A percentile compares a stretch with the other conserved stretches of the same genome.
Conservation (phyloP, 2,329 filamentous ascomycete species). For the Alternaria incomplexa region DNA sequence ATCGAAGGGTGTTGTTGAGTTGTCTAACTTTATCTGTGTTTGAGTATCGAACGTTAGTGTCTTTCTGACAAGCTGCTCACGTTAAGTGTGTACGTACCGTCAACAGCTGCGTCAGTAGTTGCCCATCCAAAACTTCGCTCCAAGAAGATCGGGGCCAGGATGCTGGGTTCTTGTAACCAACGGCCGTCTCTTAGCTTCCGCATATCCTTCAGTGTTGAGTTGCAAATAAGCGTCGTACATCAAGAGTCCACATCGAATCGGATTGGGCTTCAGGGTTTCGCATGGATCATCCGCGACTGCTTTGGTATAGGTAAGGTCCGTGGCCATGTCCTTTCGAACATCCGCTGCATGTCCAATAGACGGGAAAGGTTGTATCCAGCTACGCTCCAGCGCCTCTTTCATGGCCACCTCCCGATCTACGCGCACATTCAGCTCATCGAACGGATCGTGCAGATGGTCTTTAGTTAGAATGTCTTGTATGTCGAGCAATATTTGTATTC, state of each 20-base stretch:
- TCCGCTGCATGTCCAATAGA: background rate
- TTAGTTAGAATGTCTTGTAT: background rate
- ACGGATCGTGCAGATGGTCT: background rate
- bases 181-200: background rate
- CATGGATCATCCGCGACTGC: background rate
- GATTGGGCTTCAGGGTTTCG: background rate
- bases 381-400: background rate
- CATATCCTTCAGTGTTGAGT: background rate
- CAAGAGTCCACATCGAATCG: background rate
- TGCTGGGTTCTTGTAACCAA: background rate
- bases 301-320: background rate
- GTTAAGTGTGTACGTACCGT: background rate
- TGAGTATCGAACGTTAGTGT: background rate
- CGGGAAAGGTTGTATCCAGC: background rate
- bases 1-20: background rate
- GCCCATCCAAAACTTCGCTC: background rate
- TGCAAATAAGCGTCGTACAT: background rate
- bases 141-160: background rate
- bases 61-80: background rate
- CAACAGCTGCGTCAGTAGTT: background rate
- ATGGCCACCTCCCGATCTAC: background rate
- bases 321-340: background rate
- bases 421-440: background rate
- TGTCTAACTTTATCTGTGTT: background rate
- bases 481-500: background rate